Base-by-base conservation (phyloP, 306 rosid genomes). In the Fagus sylvatica region DNA sequence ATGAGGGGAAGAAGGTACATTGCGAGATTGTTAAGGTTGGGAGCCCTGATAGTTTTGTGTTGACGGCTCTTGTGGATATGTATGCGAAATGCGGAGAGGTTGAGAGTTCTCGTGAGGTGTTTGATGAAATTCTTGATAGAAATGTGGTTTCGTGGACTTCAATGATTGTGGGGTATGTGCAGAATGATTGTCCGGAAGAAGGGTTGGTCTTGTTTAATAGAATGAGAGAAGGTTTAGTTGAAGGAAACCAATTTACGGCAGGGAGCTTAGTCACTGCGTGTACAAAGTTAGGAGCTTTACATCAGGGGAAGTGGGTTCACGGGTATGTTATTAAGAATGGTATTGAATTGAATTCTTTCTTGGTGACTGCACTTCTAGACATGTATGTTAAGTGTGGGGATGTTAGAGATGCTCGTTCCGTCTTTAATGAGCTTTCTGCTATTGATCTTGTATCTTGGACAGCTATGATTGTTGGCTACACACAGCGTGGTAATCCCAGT, bases 241-340 rank as follows among this genome's bases (percentile, higher is more conserved):
- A 70, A 69, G 90, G 86, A n/a, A 92, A 92, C 55, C 66, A 84
- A 49, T 84, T 87, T 67, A 90, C 92, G 0, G 55, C 90, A 7
- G 93, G 89, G 17, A 83, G 96, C 70, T 60, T 92, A 75, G 83
- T 86, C 32, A 78, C 72, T 3, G 96, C 91, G 1, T 87, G 96
- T 71, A 64, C 91, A 7, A 87, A 77, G 51, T 79, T 92, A 53
- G 78, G 90, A 49, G 86, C 73, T 56, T 78, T 90, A 59, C 96
- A 90, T 81, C 97, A 92, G 53, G 96, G 96, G 15, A 90, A 88
- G 81, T 87, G 96, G 95, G 49, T 92, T 76, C 93, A 92, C 70
- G 92, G 94, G 10, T 84, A 74, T 81, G 77, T 85, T 10, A 75
- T 87, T 40, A 91, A 91, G 78, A 88, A 71, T 60, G 93, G 89